Percentiles rank a stretch among this genome's conserved stretches.
These are phyloP conservation scores for Kwoniella botswanensis DNA, from an alignment of 768 basidiomycete species.

Conservation along the genomic window DNA sequence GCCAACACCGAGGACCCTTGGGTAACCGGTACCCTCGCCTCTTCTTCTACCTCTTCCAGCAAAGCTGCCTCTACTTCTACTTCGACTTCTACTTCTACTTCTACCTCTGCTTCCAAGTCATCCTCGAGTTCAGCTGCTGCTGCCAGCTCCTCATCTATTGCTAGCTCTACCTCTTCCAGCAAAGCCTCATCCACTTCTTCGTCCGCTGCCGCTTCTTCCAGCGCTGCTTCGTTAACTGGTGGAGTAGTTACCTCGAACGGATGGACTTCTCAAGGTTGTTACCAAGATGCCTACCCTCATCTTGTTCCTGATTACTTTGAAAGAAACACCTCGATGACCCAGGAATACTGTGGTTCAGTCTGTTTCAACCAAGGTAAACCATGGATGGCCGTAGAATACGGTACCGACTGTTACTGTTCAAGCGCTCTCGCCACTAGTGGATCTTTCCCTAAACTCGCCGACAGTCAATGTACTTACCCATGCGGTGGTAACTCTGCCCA, in stretches of 20 bases:
- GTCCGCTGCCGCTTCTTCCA: constrained; percentile 7
- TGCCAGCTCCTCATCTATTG: background rate
- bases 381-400: constrained; percentile 23
- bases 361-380: constrained; percentile 22
- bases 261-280: constrained; percentile 19
- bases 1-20: constrained; percentile 29
- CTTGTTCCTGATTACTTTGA: constrained; percentile 7
- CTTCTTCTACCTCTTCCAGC: constrained; percentile 10
- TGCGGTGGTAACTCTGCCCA: constrained; percentile 19
- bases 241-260: constrained; percentile 7
- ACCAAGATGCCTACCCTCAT: constrained; percentile 11
- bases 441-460: background rate
- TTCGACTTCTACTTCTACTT: background rate
- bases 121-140: constrained; percentile 11
- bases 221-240: constrained; percentile 3
- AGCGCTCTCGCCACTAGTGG: background rate
- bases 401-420: constrained; percentile 25
- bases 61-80: constrained; percentile 1
- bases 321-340: constrained; percentile 12
- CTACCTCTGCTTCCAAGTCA: background rate
- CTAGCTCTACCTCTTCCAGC: constrained; percentile 8
- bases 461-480: background rate
- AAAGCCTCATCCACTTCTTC: background rate
- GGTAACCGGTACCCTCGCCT: constrained; percentile 13
- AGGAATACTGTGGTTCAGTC: constrained; percentile 13